Base-by-base conservation (phyloP, 192 early-diverging fungal species). In the Coemansia asiatica region DNA sequence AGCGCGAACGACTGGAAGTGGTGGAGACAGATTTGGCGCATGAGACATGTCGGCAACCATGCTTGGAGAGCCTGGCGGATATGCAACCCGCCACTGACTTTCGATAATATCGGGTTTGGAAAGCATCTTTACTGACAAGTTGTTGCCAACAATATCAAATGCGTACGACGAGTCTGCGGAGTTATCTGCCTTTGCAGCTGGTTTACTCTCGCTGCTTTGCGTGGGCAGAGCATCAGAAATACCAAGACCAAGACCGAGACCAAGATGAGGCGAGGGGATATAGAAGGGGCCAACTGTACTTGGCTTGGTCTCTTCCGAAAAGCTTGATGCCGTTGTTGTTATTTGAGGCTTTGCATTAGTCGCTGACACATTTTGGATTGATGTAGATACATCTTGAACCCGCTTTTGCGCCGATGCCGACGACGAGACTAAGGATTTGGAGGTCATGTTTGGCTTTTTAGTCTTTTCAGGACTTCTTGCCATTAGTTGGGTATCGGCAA, bases 141-240 rank as follows among this genome's bases (percentile, higher is more conserved):
- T 62, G 29, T 47, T 23, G 31, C 61, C 68, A 4, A 70, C 54
- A 28, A 70, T 70, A 23, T 64, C 56, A 44, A 64, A 70, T 21
- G 36, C 28, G 9, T 64, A 58, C 31, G 56, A 56, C 0, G 68
- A 44, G 40, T 44, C 40, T 44, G 40, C 40, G 12, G 10, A 2
- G 15, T 2, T 1, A 8, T 2, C 40, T 44, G 40, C 15, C 2
- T 44, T 44, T 5, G 40, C 15, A 16, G 63, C 33, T 27, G 51
- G 25, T 16, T 22, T 29, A 5, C 18, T n/a, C 22, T 51, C 50
- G 50, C 21, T 18, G 4, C 31, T 56, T 40, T 15, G 50, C 51
- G 50, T 51, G 2, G 22, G 22, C 25, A 2, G 22, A 3, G 1
- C 5, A 9, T 51, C 23, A 22, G 50, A 6, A 5, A 23, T 23